Evolutionary conservation across 441 rosid species (phyloP), one percentile per base, ranked within the genome.

Genomic region (Mallotus repandus): DNA sequence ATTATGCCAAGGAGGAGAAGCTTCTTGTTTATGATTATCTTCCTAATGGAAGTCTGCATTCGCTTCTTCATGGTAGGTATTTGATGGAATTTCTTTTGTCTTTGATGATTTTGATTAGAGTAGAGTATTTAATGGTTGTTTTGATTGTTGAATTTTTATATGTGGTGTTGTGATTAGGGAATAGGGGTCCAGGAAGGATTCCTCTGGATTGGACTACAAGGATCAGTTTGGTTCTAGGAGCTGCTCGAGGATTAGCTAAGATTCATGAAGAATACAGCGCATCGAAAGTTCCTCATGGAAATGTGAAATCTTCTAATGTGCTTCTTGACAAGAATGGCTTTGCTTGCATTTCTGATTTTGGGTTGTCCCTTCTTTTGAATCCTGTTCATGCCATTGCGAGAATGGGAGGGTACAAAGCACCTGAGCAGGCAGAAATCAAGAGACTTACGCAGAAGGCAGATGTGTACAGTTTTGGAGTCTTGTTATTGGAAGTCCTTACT

Each of bases 201-300:
- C 99, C 99, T 1, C 78, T 95, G 79, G 99, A 95, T 78, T 92
- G 99, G 99, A 95, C 99, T 2, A 95, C 98, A 7, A 88, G 99
- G 81, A 91, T 95, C 76, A 86, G 97, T 76, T 64, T 95, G 82
- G 88, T 91, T 35, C 63, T 92, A 49, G 99, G 97, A 65, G 96
- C 99, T 4, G 97, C 98, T 21, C 79, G 98, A 74, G 99, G 99
- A 0, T 82, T 95, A 22, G 93, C 98, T 0, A 83, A 86, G 83
- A 85, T 95, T 57, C 99, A 95, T 63, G 90, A 89, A 29, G 94
- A 89, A 69, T 87, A 88, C 45, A 61, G 84, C 72, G 72, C 84
- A 9, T 72, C 92, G 0, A 91, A 84, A 69, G 83, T 95, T 25
- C 98, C 99, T 1, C 98, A 95, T 66, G 98, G 99, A 4, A 95